A percentile compares a stretch with the other conserved stretches of the same genome.
phyloP scores from a whole-genome alignment of 2,329 filamentous ascomycete genomes.

The Venturia effusa region DNA sequence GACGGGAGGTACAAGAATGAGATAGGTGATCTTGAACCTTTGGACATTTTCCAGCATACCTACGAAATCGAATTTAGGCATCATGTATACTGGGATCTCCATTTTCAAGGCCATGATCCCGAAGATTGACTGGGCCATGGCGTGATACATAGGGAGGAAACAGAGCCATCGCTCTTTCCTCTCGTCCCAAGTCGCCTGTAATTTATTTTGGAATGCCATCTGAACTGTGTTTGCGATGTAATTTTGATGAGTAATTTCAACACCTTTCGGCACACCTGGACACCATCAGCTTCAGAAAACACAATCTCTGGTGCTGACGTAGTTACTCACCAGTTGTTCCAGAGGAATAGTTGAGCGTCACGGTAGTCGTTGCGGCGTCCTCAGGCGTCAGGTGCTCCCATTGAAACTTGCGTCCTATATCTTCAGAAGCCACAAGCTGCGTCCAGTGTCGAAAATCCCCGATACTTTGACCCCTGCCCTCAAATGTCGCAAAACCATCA shows the following conservation, averaged over 20 bases:
- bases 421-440: slow-evolving; percentile 42
- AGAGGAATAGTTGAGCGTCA: slow-evolving; percentile 68
- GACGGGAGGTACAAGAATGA: slow-evolving; percentile 64
- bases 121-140: slow-evolving; percentile 55
- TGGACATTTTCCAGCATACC: slow-evolving; percentile 59
- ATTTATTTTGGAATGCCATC: slow-evolving; percentile 31
- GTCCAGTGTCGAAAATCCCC: slow-evolving; percentile 50
- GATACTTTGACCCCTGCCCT: slow-evolving; percentile 27
- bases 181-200: slow-evolving; percentile 34
- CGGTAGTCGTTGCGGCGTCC: slow-evolving; percentile 41
- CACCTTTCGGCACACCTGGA: slow-evolving; percentile 74
- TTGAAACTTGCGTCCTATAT: slow-evolving; percentile 45
- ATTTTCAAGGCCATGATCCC: slow-evolving; percentile 47
- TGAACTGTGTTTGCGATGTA: slow-evolving; percentile 62
- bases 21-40: slow-evolving; percentile 54
- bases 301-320: too few species aligned
- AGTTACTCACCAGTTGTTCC: slow-evolving; percentile 47
- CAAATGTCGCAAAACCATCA: slow-evolving; percentile 35
- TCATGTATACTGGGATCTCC: slow-evolving; percentile 62
- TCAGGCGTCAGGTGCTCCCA: slow-evolving; percentile 50
- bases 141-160: slow-evolving; percentile 67
- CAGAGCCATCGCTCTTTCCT: slow-evolving; percentile 36
- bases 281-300: slow-evolving; percentile 17
- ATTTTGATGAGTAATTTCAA: slow-evolving; percentile 68
- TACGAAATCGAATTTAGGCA: slow-evolving; percentile 66